A percentile compares a stretch with the other conserved stretches of the same genome.
Conservation (phyloP, 176 grass and related monocot species). For the Hsuehochloa calcarea region DNA sequence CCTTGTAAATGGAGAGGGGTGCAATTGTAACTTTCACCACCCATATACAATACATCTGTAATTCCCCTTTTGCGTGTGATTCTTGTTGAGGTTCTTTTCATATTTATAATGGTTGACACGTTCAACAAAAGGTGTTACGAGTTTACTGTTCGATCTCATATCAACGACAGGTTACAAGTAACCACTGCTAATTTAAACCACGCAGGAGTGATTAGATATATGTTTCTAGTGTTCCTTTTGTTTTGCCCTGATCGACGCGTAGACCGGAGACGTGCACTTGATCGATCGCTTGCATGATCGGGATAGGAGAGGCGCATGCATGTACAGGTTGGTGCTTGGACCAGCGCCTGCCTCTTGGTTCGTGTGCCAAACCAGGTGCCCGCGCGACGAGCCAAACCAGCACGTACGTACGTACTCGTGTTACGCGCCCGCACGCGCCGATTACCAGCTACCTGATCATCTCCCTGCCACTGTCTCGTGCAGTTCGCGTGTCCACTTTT, state of each 20-base stretch:
- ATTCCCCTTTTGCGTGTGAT: too few relatives aligned
- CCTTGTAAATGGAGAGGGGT: too few relatives aligned
- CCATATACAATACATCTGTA: too few relatives aligned
- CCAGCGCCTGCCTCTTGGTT: conserved; percentile 20
- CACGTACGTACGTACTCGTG: neutral
- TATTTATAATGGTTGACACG: too few relatives aligned
- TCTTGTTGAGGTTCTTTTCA: too few relatives aligned
- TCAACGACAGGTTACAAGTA: neutral
- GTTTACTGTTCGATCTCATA: too few relatives aligned
- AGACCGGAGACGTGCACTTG: too few relatives aligned
- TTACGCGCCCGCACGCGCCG: neutral
- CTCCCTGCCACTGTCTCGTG: neutral
- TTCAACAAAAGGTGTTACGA: too few relatives aligned
- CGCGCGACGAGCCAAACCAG: neutral
- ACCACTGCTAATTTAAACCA: neutral
- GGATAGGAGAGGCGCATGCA: conserved; percentile 6
- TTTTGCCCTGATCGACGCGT: neutral
- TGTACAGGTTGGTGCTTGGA: conserved; percentile 18
- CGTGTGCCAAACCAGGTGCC: conserved; percentile 6
- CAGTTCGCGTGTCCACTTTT: neutral
- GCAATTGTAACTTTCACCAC: too few relatives aligned
- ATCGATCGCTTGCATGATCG: neutral
- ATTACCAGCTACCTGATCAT: too few relatives aligned
- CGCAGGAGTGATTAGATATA: neutral
- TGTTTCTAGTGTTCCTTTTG: neutral